These are phyloP conservation scores for Diplocarpon mali DNA, from an alignment of 2,329 filamentous ascomycete genomes.

Conservation along the genomic window DNA sequence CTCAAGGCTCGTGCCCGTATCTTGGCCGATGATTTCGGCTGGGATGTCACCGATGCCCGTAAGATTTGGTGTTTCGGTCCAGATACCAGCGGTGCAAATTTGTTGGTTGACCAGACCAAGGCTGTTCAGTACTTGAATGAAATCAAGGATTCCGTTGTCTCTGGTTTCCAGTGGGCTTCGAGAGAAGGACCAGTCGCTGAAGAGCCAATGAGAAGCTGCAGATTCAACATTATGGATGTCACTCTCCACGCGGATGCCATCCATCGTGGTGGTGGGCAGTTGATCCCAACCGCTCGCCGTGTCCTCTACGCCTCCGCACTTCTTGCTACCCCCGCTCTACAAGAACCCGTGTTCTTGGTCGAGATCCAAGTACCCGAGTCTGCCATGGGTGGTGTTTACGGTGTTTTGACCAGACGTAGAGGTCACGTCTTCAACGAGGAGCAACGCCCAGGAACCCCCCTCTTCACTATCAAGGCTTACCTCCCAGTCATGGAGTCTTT, in stretches of 20 bases:
- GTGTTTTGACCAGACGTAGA: conserved; percentile 93
- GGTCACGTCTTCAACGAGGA: conserved; percentile 99
- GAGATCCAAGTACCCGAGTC: conserved; percentile 98
- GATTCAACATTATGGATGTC: conserved; percentile 99
- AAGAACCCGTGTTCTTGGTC: conserved; percentile 97
- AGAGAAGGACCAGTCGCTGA: conserved; percentile 95
- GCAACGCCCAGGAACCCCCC: conserved; percentile 95
- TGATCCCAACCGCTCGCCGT: conserved; percentile 96
- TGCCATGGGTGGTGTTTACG: conserved; percentile 99
- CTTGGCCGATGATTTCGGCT: conserved; percentile 92
- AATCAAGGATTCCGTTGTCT: conserved; percentile 99
- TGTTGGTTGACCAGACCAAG: conserved; percentile 99
- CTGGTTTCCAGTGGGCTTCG: conserved; percentile 99
- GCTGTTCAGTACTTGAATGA: conserved; percentile 99
- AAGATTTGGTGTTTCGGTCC: conserved; percentile 99
- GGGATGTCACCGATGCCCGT: conserved; percentile 99
- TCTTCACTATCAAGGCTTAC: conserved; percentile 99
- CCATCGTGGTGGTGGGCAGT: conserved; percentile 97
- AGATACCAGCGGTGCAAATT: conserved; percentile 94
- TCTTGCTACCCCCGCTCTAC: conserved; percentile 80
- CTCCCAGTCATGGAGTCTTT: conserved; percentile 95
- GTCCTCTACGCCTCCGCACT: conserved; percentile 90
- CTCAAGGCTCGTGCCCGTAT: conserved; percentile 97
- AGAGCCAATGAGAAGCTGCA: conserved; percentile 93
- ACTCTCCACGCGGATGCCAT: conserved; percentile 99